Conservation (phyloP, 176 grass and related monocot species). For the Alopecurus myosuroides region DNA sequence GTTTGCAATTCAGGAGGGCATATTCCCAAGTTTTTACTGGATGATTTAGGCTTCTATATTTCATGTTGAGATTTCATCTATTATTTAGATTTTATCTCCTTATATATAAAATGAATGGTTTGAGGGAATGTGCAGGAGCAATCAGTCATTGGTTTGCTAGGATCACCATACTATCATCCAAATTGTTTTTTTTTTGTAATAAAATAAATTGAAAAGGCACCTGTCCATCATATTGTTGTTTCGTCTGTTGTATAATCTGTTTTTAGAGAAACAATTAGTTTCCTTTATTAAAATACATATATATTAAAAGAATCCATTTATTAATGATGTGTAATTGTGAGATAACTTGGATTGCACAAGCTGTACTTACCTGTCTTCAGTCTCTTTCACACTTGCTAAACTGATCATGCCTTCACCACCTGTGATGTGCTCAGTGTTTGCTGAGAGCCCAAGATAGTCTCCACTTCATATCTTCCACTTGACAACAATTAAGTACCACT, state of each 20-base stretch:
- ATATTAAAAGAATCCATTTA: background rate
- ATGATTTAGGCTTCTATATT: background rate
- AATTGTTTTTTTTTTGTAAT: background rate
- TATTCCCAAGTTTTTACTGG: background rate
- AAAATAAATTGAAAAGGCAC: background rate
- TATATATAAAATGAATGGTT: background rate
- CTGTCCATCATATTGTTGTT: background rate
- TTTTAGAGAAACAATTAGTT: background rate
- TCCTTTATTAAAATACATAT: background rate
- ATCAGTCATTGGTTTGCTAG: background rate
- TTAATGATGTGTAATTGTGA: background rate
- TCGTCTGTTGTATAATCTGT: background rate
- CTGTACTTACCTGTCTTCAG: constrained; percentile 20
- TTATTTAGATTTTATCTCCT: background rate
- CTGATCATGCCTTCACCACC: constrained; percentile 24
- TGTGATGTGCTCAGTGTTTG: constrained; percentile 19
- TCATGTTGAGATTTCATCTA: background rate
- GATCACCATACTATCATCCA: background rate
- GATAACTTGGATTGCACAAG: background rate
- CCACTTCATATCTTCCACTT: constrained; percentile 24
- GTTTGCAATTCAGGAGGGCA: background rate
- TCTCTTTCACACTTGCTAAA: constrained; percentile 15
- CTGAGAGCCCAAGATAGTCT: constrained; percentile 38
- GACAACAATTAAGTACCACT: constrained; percentile 33
- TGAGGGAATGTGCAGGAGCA: background rate